Conservation (phyloP, 441 rosid genomes). For the Adansonia madagascariensis region DNA sequence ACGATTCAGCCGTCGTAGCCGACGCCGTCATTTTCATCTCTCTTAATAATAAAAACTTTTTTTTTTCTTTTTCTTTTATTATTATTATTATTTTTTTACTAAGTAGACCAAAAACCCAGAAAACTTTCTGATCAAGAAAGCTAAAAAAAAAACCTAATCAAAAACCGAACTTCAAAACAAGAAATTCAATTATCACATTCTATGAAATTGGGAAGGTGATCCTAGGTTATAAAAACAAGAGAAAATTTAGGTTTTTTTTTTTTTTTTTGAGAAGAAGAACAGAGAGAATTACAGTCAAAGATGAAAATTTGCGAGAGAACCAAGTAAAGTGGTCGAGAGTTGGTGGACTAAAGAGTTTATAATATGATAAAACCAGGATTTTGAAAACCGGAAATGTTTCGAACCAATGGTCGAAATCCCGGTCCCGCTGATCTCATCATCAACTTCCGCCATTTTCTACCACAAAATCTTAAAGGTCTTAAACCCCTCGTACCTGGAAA, state of each 20-base stretch:
- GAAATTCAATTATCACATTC: neutral
- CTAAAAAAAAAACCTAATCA: neutral
- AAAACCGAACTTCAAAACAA: neutral
- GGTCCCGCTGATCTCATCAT: neutral
- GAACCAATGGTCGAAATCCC: neutral
- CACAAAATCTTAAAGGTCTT: neutral
- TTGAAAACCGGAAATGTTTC: neutral
- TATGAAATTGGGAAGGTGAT: neutral
- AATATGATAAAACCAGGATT: neutral
- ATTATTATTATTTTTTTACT: too few relatives aligned
- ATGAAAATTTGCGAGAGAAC: neutral
- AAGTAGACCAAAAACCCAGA: neutral
- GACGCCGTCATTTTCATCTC: conserved; percentile 26
- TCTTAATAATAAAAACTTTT: neutral
- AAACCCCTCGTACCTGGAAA: neutral
- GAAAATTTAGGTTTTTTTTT: neutral
- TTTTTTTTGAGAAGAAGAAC: neutral
- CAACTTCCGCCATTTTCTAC: neutral
- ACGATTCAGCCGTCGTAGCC: conserved; percentile 24
- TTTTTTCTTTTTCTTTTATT: neutral
- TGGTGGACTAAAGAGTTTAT: neutral
- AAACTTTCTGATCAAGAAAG: neutral
- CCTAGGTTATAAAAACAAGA: neutral
- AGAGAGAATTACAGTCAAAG: neutral
- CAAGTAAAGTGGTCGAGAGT: neutral